Base-by-base conservation (phyloP, 176 grass and related monocot genomes). In the Saccharum spontaneum region DNA sequence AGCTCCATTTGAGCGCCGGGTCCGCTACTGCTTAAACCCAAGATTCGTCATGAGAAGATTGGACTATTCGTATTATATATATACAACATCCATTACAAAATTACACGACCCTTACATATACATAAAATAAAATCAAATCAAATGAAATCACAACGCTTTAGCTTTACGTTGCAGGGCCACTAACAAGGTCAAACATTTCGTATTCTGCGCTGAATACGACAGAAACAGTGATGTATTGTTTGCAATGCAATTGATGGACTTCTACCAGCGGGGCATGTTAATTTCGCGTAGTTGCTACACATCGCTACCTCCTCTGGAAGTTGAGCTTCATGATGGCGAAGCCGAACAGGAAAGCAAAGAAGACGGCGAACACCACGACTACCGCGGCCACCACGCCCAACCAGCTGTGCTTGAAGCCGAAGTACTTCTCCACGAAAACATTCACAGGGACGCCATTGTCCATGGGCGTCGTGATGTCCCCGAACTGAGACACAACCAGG, bases 231-330 rank as follows among this genome's bases (percentile, higher is more conserved):
- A 71, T 71, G 15, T 24, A 24, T 14, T 3, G 2, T 66, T 50
- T 80, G 22, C 67, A 28, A 39, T 15, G 0, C 70, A 68, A 68
- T n/a, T 20, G 57, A 82, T 70, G 72, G 16, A 83, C 55, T 37
- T 34, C 43, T 13, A 45, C 7, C 36, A 45, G 23, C 13, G 13
- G 33, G 23, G 12, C 17, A 66, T 43, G 74, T 20, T 45, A 14
- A 30, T 48, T 66, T 57, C 76, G n/a, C 2, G 67, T 37, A 8
- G 67, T 45, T 10, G 30, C 18, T 14, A 57, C 4, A 55, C 50
- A 16, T 89, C n/a, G 64, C 85, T 87, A 96, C 76, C 92, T 94
- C 80, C 87, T 97, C 69, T 97, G 94, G 86, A 97, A 97, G 79
- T 97, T 97, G 73, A 97, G 69, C 52, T 88, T 92, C 86, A 90